phyloP scores from a whole-genome alignment of 768 basidiomycete species.

The Serendipita sp. region DNA sequence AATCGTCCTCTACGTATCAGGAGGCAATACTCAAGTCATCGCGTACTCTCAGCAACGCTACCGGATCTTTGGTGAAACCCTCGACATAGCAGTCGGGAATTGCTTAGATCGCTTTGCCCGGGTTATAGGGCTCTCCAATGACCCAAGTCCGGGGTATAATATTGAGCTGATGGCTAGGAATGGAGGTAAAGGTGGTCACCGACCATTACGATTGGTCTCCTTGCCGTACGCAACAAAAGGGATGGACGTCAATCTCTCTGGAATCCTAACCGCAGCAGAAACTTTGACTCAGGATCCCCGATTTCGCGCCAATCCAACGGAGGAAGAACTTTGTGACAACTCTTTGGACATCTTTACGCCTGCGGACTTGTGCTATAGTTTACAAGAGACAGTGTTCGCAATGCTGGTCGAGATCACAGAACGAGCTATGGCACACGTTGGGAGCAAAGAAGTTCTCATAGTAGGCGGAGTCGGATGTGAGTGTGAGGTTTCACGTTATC shows the following conservation, averaged over 20 bases:
- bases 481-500: slow-evolving; percentile 19
- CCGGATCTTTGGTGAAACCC: slow-evolving; percentile 94
- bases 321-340: slow-evolving; percentile 19
- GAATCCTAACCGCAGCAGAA: slow-evolving; percentile 77
- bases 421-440: slow-evolving; percentile 97
- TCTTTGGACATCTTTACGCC: slow-evolving; percentile 63
- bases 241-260: slow-evolving; percentile 96
- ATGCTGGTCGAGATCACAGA: slow-evolving; percentile 99
- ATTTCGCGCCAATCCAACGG: slow-evolving; percentile 33
- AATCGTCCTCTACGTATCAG: slow-evolving; percentile 93
- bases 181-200: slow-evolving; percentile 25
- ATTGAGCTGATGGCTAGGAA: slow-evolving; percentile 42
- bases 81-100: slow-evolving; percentile 99
- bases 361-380: slow-evolving; percentile 90
- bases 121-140: slow-evolving; percentile 86
- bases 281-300: slow-evolving; percentile 75
- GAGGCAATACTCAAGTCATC: slow-evolving; percentile 98
- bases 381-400: slow-evolving; percentile 93
- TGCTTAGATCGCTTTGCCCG: slow-evolving; percentile 95
- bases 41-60: slow-evolving; percentile 96
- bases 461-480: slow-evolving; percentile 99
- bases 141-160: slow-evolving; percentile 91
- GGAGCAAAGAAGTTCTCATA: slow-evolving; percentile 87
- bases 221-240: slow-evolving; percentile 96
- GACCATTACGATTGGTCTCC: slow-evolving; percentile 62